These are phyloP conservation scores for Neofusicoccum parvum DNA, from an alignment of 2,329 filamentous ascomycete genomes.

Conservation along the genomic window DNA sequence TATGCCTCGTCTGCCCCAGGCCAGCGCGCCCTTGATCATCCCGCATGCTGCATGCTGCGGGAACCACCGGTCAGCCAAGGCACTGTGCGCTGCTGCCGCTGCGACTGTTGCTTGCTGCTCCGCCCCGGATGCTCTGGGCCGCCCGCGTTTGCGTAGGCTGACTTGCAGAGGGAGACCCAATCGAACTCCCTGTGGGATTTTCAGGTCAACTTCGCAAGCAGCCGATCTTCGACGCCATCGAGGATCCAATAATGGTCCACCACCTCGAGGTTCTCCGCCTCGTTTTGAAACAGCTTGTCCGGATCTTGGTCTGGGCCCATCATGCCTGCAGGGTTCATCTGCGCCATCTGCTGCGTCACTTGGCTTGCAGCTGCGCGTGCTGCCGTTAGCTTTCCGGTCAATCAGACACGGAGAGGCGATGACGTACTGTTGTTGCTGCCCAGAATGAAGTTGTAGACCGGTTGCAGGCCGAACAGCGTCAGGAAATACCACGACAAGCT, in stretches of 20 bases:
- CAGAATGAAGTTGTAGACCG: conserved; percentile 95
- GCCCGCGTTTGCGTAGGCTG: conserved; percentile 9
- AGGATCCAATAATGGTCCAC: conserved; percentile 91
- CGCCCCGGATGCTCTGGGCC: neutral
- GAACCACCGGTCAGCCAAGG: conserved; percentile 7
- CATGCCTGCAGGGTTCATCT: conserved; percentile 76
- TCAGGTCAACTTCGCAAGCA: conserved; percentile 57
- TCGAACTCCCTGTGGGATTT: neutral
- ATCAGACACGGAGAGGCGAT: neutral
- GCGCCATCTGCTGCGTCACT: conserved; percentile 80
- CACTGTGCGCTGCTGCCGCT: neutral
- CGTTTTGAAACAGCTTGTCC: conserved; percentile 89
- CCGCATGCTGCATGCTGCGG: conserved; percentile 14
- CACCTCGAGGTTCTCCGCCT: conserved; percentile 94
- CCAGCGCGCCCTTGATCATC: conserved; percentile 1
- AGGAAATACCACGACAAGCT: conserved; percentile 99
- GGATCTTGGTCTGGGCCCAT: conserved; percentile 93
- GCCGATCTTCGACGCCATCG: conserved; percentile 81
- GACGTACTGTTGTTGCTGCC: conserved; percentile 90
- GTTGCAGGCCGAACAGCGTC: conserved; percentile 93
- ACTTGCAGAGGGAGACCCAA: conserved; percentile 2
- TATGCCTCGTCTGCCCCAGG: conserved; percentile 13
- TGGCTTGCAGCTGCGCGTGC: conserved; percentile 74
- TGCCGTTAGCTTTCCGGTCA: conserved; percentile 15
- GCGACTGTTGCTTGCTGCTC: neutral